Percentiles rank a stretch among this genome's conserved stretches.
Evolutionary conservation across 2,329 filamentous ascomycete species (phyloP).

Genomic region (Didymosphaeria variabile): DNA sequence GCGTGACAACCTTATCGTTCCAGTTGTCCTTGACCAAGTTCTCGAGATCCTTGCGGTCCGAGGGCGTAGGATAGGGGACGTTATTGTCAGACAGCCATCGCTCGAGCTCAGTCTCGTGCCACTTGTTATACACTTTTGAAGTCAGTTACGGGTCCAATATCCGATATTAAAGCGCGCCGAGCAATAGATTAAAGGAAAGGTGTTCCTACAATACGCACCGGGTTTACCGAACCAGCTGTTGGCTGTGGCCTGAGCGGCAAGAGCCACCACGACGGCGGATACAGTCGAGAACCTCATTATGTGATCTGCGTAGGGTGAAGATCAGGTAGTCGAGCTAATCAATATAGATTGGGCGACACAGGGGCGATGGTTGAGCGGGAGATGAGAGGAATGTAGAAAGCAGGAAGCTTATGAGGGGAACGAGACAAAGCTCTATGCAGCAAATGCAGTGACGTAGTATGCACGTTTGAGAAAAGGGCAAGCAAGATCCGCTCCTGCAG

Average conservation of each 20-base stretch:
- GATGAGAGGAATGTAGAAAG: slow-evolving; percentile 18
- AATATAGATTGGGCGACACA: slow-evolving; percentile 32
- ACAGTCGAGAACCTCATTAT: slow-evolving; percentile 80
- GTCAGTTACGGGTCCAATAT: slow-evolving; percentile 30
- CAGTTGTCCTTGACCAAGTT: slow-evolving; percentile 89
- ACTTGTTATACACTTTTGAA: slow-evolving; percentile 89
- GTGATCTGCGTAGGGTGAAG: slow-evolving; percentile 23
- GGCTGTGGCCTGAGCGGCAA: slow-evolving; percentile 74
- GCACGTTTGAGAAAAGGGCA: slow-evolving; percentile 31
- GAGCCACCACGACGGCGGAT: slow-evolving; percentile 73
- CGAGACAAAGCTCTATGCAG: slow-evolving; percentile 28
- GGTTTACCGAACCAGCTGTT: slow-evolving; percentile 88
- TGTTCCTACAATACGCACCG: slow-evolving; percentile 65
- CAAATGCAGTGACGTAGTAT: slow-evolving; percentile 41
- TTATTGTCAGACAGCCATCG: slow-evolving; percentile 94
- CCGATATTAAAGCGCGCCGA: neutral
- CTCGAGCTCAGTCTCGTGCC: slow-evolving; percentile 97
- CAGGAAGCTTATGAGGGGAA: slow-evolving; percentile 35
- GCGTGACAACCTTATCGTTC: slow-evolving; percentile 77
- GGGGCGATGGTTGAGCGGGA: slow-evolving; percentile 20
- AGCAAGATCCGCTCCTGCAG: slow-evolving; percentile 29
- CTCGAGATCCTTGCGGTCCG: slow-evolving; percentile 95
- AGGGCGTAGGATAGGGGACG: slow-evolving; percentile 86
- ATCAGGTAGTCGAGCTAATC: slow-evolving; percentile 28
- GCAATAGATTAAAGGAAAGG: slow-evolving; percentile 15